phyloP scores from a whole-genome alignment of 2,329 filamentous ascomycete genomes.

The Fusarium lyarnte region DNA sequence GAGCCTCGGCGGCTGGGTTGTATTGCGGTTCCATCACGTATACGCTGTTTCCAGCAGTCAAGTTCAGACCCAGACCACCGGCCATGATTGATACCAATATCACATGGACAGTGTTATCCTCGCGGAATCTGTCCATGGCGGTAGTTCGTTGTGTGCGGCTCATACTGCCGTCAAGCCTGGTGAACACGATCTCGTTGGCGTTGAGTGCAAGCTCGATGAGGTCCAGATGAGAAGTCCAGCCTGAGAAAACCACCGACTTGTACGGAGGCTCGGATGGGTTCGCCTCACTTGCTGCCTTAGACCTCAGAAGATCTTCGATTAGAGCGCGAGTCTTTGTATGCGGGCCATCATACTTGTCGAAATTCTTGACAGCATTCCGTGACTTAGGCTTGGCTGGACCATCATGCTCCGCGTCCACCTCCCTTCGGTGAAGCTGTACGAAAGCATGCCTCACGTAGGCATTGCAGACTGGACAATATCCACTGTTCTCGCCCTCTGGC shows the following conservation, averaged over 20 bases:
- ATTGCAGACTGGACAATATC: slow-evolving; percentile 75
- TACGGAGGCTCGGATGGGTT: slow-evolving; percentile 76
- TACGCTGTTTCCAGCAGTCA: slow-evolving; percentile 85
- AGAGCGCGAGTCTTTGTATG: slow-evolving; percentile 92
- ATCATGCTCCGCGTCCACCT: slow-evolving; percentile 66
- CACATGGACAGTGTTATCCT: slow-evolving; percentile 75
- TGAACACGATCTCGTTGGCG: slow-evolving; percentile 71
- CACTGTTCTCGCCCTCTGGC: slow-evolving; percentile 51
- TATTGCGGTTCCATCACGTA: slow-evolving; percentile 99
- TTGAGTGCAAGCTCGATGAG: slow-evolving; percentile 86
- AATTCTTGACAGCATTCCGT: slow-evolving; percentile 59
- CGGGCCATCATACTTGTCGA: slow-evolving; percentile 80
- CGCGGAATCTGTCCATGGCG: slow-evolving; percentile 81
- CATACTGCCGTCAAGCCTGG: slow-evolving; percentile 93
- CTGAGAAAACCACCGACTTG: slow-evolving; percentile 94
- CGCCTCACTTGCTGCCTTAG: slow-evolving; percentile 68
- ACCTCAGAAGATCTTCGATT: slow-evolving; percentile 75
- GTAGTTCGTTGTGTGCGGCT: slow-evolving; percentile 75
- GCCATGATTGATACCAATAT: slow-evolving; percentile 94
- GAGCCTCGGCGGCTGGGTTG: slow-evolving; percentile 93
- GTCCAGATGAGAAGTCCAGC: slow-evolving; percentile 95
- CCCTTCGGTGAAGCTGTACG: slow-evolving; percentile 73
- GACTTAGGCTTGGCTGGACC: slow-evolving; percentile 54
- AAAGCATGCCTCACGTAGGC: slow-evolving; percentile 70
- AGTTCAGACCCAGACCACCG: slow-evolving; percentile 89